Base-by-base conservation (phyloP, 1,139 yeast genomes). In the Zygotorulaspora mrakii region DNA sequence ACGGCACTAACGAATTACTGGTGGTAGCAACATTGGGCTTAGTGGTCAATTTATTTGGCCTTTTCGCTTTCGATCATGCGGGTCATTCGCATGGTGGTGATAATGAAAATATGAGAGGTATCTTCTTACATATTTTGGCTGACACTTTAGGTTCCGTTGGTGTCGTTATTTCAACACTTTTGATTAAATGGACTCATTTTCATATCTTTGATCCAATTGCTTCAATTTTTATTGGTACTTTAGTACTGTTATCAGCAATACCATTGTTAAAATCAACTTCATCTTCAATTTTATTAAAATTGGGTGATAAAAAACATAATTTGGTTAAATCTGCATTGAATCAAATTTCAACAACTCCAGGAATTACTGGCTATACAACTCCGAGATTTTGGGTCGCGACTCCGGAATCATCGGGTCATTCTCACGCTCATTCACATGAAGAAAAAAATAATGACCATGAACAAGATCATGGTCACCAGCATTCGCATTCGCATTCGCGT, bases 131-230 rank as follows among this genome's bases (percentile, higher is more conserved):
- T 54, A 85, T 91, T 31, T 64, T 91, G 33, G 98, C 99, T 0
- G 99, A 91, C 55, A 91, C 98, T 0, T 68, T 94, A 23, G 98
- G 99, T 0, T 89, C 97, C 0, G 95, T 88, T 0, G 97, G 98
- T 4, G 99, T 94, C 17, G 91, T 94, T 9, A 64, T 86, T 0
- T 88, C 97, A 0, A 91, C 98, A 0, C 42, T 82, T 1, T 62
- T 82, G 28, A 79, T 84, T 16, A 77, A 77, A 42, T 46, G 73
- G 11, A 74, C 80, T 58, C 65, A 70, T 14, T 73, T 81, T 65
- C 67, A 74, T 39, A 69, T 78, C 2, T 85, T 86, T 58, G 99
- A 91, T 58, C 96, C 99, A 0, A 64, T 91, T 14, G 95, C 97
- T 0, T 89, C 97, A 1, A 70, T 94, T 3, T 72, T 88, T 53